A percentile compares a stretch with the other conserved stretches of the same genome.
Evolutionary conservation across 148 eudicot species (phyloP).

Genomic region (Cornus florida): DNA sequence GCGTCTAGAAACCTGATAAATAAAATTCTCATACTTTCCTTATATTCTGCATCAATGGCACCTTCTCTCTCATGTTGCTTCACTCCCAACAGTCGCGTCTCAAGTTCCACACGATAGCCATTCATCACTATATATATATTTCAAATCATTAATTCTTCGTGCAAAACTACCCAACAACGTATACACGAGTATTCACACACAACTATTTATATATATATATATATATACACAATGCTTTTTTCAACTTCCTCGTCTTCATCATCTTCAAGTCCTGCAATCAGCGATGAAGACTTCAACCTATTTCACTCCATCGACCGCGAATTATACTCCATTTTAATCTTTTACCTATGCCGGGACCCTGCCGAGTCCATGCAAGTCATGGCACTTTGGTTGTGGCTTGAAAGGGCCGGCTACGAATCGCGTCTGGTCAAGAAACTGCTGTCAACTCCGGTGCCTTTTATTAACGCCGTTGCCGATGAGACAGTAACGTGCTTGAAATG

Average conservation of each 20-base stretch:
- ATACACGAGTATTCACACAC: too few relatives aligned
- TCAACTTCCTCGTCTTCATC: neutral
- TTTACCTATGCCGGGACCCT: neutral
- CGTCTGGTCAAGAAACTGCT: neutral
- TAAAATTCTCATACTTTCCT: too few relatives aligned
- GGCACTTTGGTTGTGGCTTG: constrained; percentile 33
- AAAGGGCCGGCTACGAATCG: neutral
- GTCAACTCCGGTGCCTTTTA: neutral
- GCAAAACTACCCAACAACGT: neutral
- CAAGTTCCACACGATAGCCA: neutral
- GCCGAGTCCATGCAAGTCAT: constrained; percentile 27
- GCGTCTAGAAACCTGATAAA: too few relatives aligned
- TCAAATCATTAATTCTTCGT: neutral
- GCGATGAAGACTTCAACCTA: constrained; percentile 13
- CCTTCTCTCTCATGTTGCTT: neutral
- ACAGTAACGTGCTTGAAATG: constrained; percentile 15
- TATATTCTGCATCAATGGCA: neutral
- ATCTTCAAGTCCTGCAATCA: neutral
- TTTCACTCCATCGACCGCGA: constrained; percentile 21
- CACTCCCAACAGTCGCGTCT: neutral
- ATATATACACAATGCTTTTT: neutral
- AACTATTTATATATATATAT: neutral
- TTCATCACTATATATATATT: neutral
- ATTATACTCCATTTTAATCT: constrained; percentile 10
- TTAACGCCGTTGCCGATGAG: constrained; percentile 17